Evolutionary conservation across 495 filamentous ascomycete species (phyloP), one percentile per base, ranked within the genome.

Genomic region (Xylaria cubensis): DNA sequence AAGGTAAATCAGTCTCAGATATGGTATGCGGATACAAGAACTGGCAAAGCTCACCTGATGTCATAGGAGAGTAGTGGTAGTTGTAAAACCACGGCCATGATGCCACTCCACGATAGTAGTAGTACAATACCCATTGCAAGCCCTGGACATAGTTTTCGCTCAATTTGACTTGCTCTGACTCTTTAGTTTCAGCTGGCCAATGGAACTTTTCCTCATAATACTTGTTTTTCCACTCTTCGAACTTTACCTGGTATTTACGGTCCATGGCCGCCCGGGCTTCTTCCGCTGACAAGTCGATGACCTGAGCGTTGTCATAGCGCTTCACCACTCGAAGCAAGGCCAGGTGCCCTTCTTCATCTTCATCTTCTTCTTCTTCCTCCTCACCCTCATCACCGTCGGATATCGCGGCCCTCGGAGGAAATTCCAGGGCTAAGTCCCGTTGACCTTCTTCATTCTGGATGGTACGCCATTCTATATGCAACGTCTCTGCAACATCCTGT

Each of bases 81-180:
- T 84, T 81, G 82, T 98, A 99, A 82, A 92, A 99, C 97, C 97
- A 99, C 32, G 96, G 93, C 97, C 97, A 99, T 63, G 95, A 98
- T 34, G 91, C 97, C 67, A 99, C 94, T 63, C 97, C 96, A 66
- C 92, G 90, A 79, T 99, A 98, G 79, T 99, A 99, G 82, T 99
- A 99, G 82, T 91, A 97, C 48, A 99, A 84, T 44, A 99, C 97
- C 97, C 97, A 99, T 77, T 99, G 97, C 64, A 99, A 82, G 36
- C 97, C 97, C 84, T 98, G 93, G 7, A 99, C 92, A 80, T 99
- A 99, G 83, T 98, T 99, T 82, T 97, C 94, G 1, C 93, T 90
- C 73, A 99, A 84, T 72, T 93, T 91, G 53, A 85, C 90, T 78
- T 98, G 86, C 77, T 97, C 93, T 24, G 90, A 86, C 61, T 97